Percentiles rank a stretch among this genome's conserved stretches.
phyloP scores from a whole-genome alignment of 2,329 filamentous ascomycete species.

The Graphiopsis chlorocephala region DNA sequence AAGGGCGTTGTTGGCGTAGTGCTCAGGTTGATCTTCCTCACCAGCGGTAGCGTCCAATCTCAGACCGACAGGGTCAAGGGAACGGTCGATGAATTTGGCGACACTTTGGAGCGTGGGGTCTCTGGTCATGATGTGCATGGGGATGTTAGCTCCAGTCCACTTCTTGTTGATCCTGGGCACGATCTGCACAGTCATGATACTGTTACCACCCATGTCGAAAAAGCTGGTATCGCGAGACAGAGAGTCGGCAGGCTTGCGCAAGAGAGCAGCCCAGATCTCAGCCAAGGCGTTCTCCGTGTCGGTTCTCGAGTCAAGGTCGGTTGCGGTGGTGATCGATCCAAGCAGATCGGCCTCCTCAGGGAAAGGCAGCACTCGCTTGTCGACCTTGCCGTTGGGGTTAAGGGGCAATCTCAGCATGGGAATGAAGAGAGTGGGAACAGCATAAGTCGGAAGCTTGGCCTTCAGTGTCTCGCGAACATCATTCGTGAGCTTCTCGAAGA shows the following conservation, averaged over 20 bases:
- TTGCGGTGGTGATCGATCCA: constrained; percentile 49
- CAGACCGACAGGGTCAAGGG: constrained; percentile 48
- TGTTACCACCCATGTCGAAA: constrained; percentile 79
- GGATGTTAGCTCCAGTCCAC: constrained; percentile 62
- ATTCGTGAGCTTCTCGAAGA: constrained; percentile 59
- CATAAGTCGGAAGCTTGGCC: constrained; percentile 69
- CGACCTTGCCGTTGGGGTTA: constrained; percentile 85
- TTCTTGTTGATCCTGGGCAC: constrained; percentile 66
- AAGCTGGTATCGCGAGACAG: constrained; percentile 64
- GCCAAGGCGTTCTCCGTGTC: constrained; percentile 67
- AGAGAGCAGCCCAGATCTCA: constrained; percentile 69
- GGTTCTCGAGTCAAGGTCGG: constrained; percentile 47
- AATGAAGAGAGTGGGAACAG: constrained; percentile 72
- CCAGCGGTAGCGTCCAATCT: constrained; percentile 47
- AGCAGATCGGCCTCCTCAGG: constrained; percentile 68
- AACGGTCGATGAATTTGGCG: constrained; percentile 51
- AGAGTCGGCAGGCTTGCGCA: constrained; percentile 62
- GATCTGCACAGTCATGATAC: constrained; percentile 76
- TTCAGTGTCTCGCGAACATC: constrained; percentile 67
- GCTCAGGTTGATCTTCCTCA: constrained; percentile 49
- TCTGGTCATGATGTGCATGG: constrained; percentile 66
- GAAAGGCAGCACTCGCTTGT: constrained; percentile 76
- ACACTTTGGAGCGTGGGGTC: constrained; percentile 61
- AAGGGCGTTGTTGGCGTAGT: constrained; percentile 54
- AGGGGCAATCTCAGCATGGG: constrained; percentile 69